Base-by-base conservation (phyloP, 345 rosid species). In the Rhodomyrtus tomentosa region DNA sequence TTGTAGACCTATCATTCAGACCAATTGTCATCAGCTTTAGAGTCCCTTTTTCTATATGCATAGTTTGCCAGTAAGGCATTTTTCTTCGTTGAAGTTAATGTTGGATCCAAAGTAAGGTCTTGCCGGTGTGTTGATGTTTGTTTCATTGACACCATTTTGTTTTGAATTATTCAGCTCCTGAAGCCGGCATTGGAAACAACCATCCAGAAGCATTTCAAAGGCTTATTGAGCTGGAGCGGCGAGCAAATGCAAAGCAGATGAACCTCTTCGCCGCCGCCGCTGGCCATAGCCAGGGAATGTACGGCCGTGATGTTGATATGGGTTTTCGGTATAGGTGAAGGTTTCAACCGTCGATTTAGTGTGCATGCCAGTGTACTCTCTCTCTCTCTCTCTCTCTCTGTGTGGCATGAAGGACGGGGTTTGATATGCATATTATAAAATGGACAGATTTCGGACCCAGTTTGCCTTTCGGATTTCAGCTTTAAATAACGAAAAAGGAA, bases 161-260 rank as follows among this genome's bases (percentile, higher is more conserved):
- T 42, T 74, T 10, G 9, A 48, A 15, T 25, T 20, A 29, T 82
- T 32, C 90, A 95, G 98, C 87, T 89, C 81, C 94, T 42, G 92
- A 92, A 24, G 89, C 59, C 3, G 93, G 90, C 54, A 83, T 88
- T 48, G 91, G 92, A 86, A 88, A 84, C 87, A 89, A 84, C 85
- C 96, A 91, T 85, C 93, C 98, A 4, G 98, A 90, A 85, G 92
- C 93, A 55, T 92, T 95, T 82, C 98, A 92, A 85, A 89, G 95
- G 90, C 92, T 95, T 55, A 58, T 95, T 38, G 98, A 93, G 90
- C 94, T 94, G 94, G 95, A 95, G 42, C 92, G 90, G 25, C 91
- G 96, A 83, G 88, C 94, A 83, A 94, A 92, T 32, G 84, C 95
- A 10, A 95, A 91, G 91, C 96, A 92, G 86, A 52, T 87, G 74